Percentiles rank a stretch among this genome's conserved stretches.
Evolutionary conservation across 148 eudicot genomes (phyloP).

Genomic region (Cornus florida): DNA sequence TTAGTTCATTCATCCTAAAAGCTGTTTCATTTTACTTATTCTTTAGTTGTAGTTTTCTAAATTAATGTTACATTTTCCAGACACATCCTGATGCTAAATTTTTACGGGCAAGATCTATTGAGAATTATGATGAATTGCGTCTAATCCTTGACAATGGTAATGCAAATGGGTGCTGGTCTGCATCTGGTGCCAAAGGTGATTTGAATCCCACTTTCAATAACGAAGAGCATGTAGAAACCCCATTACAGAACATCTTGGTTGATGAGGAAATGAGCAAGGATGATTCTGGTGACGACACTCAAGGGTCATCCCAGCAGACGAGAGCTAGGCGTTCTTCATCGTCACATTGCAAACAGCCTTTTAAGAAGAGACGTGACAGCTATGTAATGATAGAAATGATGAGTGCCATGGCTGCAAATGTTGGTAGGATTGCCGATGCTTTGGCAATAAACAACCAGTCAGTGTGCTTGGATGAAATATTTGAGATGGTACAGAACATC

Average conservation of each 20-base stretch:
- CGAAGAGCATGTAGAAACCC: constrained; percentile 9
- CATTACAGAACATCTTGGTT: constrained; percentile 2
- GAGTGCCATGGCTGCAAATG: constrained; percentile 11
- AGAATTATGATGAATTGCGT: constrained; percentile 8
- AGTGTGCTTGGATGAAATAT: constrained; percentile 5
- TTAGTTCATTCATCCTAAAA: not conserved
- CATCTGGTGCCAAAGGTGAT: not conserved
- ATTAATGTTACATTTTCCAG: not conserved
- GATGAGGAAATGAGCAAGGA: constrained; percentile 9
- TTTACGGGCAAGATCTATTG: constrained; percentile 11
- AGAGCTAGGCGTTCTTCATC: constrained; percentile 9
- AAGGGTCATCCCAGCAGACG: constrained; percentile 8
- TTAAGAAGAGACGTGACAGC: constrained; percentile 10
- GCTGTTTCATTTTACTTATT: not conserved
- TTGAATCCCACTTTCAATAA: not conserved
- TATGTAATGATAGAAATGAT: constrained; percentile 10
- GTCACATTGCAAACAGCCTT: constrained; percentile 7
- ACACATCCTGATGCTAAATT: constrained; percentile 14
- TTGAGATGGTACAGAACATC: constrained; percentile 15
- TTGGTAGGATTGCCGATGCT: constrained; percentile 18
- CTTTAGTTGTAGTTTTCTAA: not conserved
- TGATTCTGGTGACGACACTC: not conserved
- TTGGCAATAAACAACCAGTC: constrained; percentile 13
- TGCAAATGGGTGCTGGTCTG: constrained; percentile 6
- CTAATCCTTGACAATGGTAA: constrained; percentile 6